phyloP scores from a whole-genome alignment of 371 early-diverging fungal species.

The Circinella minor region DNA sequence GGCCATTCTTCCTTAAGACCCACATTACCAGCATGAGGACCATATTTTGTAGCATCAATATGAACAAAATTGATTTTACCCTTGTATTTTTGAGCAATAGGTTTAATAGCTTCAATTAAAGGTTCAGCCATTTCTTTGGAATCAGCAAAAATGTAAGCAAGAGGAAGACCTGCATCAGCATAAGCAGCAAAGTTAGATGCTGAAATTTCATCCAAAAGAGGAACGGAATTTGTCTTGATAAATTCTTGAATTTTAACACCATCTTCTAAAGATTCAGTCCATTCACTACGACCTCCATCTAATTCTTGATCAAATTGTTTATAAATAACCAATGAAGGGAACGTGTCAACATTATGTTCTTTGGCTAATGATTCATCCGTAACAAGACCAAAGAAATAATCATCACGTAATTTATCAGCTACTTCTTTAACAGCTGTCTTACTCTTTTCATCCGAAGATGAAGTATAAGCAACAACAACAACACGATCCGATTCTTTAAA shows the following conservation, averaged over 20 bases:
- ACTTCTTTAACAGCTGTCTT: slow-evolving; percentile 59
- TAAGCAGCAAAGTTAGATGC: slow-evolving; percentile 86
- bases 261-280: slow-evolving; percentile 54
- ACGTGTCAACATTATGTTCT: slow-evolving; percentile 47
- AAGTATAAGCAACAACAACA: slow-evolving; percentile 84
- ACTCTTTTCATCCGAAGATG: slow-evolving; percentile 63
- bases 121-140: slow-evolving; percentile 62
- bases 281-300: slow-evolving; percentile 61
- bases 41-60: slow-evolving; percentile 86
- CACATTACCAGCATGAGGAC: slow-evolving; percentile 82
- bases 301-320: slow-evolving; percentile 87
- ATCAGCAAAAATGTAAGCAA: slow-evolving; percentile 87
- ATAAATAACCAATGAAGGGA: slow-evolving; percentile 80
- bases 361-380: slow-evolving; percentile 58
- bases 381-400: slow-evolving; percentile 83
- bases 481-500: slow-evolving; percentile 85
- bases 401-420: slow-evolving; percentile 82
- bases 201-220: slow-evolving; percentile 89
- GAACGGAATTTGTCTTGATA: slow-evolving; percentile 77
- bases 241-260: slow-evolving; percentile 69
- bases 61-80: slow-evolving; percentile 87
- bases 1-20: slow-evolving; percentile 90
- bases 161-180: slow-evolving; percentile 82
- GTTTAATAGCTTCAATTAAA: slow-evolving; percentile 59
- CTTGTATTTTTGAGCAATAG: slow-evolving; percentile 84